Evolutionary conservation across 805 yeast species (phyloP), one percentile per base, ranked within the genome.

Genomic region (Barnettozyma vustinii): DNA sequence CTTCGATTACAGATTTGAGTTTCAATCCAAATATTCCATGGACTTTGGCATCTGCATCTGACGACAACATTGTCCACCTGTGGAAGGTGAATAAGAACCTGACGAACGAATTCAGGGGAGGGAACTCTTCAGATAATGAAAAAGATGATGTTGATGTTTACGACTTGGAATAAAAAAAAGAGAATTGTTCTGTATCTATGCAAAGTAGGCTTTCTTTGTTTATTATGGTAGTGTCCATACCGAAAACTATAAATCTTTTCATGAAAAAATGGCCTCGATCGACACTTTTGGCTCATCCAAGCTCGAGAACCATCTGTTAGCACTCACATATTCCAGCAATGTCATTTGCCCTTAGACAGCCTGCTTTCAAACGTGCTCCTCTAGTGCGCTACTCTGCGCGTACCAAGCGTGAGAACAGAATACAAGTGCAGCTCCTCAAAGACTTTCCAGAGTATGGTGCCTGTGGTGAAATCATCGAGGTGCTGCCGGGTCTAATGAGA

Each of bases 401-500:
- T 21, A 67, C 76, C 10, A 77, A 77, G 57, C 76, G 77, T 61
- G 74, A 68, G 40, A 71, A 76, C 53, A 76, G 78, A 56, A 80
- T 87, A 45, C 71, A 76, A 35, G 90, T 90, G 13, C 97, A 90
- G 69, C 70, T 89, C n/a, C 71, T 87, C 51, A 76, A 72, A 58
- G 87, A 87, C 59, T 75, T 80, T 60, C 78, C 81, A 27, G 75
- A 75, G 13, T 66, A 83, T 48, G 95, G 96, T 19, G 69, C 69
- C 20, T 71, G 69, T 52, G 97, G 97, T 33, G 84, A 90, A 68
- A 74, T 90, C 40, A 74, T 84, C 26, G 71, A 76, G 33, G 96
- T 90, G 18, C 75, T 80, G 53, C 90, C 96, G 27, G 86, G 89
- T 20, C 72, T 79, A 53, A 90, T 90, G 96, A 79, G 92, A 61